A percentile compares a stretch with the other conserved stretches of the same genome.
Evolutionary conservation across 2,329 filamentous ascomycete genomes (phyloP).

Genomic region (Talaromyces pinophilus): DNA sequence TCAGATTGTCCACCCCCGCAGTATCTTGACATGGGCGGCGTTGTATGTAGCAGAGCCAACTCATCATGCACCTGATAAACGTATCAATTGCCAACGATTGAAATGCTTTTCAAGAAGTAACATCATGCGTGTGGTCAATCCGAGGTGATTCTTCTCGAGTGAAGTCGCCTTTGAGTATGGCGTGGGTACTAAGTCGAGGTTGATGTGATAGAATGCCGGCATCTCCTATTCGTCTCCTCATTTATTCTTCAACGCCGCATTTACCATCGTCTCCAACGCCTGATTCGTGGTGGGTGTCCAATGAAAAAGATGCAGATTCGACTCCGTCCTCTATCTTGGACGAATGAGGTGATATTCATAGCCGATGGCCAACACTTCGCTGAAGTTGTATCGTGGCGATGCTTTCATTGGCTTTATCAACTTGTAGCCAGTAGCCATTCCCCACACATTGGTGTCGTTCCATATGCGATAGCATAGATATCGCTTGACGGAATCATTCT

Average conservation of each 20-base stretch:
- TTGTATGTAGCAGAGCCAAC: background rate
- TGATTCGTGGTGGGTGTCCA: background rate
- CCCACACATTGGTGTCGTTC: background rate
- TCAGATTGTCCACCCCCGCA: background rate
- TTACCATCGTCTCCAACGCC: background rate
- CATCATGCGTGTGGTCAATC: background rate
- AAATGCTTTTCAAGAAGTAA: background rate
- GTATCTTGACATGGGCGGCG: background rate
- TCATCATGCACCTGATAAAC: background rate
- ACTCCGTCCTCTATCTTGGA: background rate
- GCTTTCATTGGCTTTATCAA: background rate
- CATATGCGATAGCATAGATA: background rate
- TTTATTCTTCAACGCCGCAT: background rate
- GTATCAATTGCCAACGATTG: background rate
- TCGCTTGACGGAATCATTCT: background rate
- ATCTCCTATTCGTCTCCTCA: background rate
- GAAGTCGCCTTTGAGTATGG: background rate
- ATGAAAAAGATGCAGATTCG: background rate
- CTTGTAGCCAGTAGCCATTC: background rate
- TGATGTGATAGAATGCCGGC: background rate
- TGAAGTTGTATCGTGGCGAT: background rate
- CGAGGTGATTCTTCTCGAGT: background rate
- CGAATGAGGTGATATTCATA: background rate
- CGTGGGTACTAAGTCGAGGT: background rate
- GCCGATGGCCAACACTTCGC: background rate